A percentile compares a stretch with the other conserved stretches of the same genome.
Conservation (phyloP, 2,329 filamentous ascomycete species). For the Cercospora zeina region DNA sequence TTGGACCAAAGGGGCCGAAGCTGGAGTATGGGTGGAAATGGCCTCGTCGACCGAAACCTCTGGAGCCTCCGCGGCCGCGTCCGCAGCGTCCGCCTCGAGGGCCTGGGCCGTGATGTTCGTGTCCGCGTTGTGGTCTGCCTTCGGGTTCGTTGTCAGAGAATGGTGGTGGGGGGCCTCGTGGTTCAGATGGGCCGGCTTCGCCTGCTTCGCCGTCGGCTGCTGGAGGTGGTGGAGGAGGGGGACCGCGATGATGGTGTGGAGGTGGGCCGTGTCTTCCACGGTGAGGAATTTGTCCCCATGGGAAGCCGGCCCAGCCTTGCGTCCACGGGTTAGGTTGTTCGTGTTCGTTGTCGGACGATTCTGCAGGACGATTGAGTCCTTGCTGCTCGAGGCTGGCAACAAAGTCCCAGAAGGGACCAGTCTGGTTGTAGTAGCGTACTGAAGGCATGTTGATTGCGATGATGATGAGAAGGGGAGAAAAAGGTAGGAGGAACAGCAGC, state of each 20-base stretch:
- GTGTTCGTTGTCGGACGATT: slow-evolving; percentile 38
- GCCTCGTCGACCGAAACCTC: slow-evolving; percentile 29
- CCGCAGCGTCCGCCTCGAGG: slow-evolving; percentile 34
- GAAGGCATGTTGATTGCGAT: slow-evolving; percentile 51
- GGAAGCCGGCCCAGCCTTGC: slow-evolving; percentile 44
- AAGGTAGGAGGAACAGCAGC: neutral
- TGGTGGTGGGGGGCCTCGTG: slow-evolving; percentile 31
- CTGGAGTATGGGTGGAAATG: slow-evolving; percentile 29
- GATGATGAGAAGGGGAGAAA: slow-evolving; percentile 18
- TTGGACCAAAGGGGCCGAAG: slow-evolving; percentile 31
- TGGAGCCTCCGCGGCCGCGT: slow-evolving; percentile 38
- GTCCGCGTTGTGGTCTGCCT: slow-evolving; percentile 22
- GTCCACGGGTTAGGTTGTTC: slow-evolving; percentile 29
- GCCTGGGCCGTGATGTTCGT: slow-evolving; percentile 32
- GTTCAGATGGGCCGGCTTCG: slow-evolving; percentile 31
- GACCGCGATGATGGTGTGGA: slow-evolving; percentile 29
- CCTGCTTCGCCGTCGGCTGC: slow-evolving; percentile 25
- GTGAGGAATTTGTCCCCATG: slow-evolving; percentile 37
- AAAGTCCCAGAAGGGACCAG: slow-evolving; percentile 59
- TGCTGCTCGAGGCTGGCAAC: slow-evolving; percentile 53
- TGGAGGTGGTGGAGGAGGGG: slow-evolving; percentile 27
- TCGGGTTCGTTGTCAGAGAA: slow-evolving; percentile 25
- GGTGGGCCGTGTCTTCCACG: slow-evolving; percentile 31
- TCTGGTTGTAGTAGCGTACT: slow-evolving; percentile 55
- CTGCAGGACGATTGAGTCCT: slow-evolving; percentile 41